Percentiles rank a stretch among this genome's conserved stretches.
phyloP scores from a whole-genome alignment of 2,329 filamentous ascomycete genomes.

The Cephalotrichum gorgonifer region DNA sequence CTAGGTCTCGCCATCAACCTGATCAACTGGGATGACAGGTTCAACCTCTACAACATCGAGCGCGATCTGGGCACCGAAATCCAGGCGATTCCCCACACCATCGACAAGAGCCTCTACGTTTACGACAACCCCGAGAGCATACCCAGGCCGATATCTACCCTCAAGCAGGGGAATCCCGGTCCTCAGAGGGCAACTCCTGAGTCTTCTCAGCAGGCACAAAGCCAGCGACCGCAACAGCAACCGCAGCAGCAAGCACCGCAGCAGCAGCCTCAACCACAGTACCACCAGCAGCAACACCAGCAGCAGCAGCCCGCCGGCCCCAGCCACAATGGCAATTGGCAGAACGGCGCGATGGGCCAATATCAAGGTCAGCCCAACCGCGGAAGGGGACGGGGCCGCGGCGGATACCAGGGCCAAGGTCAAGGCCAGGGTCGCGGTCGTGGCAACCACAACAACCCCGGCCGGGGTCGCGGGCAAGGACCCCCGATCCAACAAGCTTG shows the following conservation, averaged over 20 bases:
- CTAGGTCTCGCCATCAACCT: constrained; percentile 96
- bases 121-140: constrained; percentile 96
- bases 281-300: constrained; percentile 8
- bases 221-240: constrained; percentile 15
- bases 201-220: constrained; percentile 11
- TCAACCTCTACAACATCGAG: constrained; percentile 98
- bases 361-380: constrained; percentile 21
- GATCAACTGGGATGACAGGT: constrained; percentile 98
- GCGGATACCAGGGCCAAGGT: constrained; percentile 10
- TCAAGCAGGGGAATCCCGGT: constrained; percentile 19
- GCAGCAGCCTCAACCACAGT: constrained; percentile 13
- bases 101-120: constrained; percentile 97
- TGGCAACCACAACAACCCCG: constrained; percentile 12
- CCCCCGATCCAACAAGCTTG: constrained; percentile 20
- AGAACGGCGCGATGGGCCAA: constrained; percentile 16
- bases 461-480: constrained; percentile 12
- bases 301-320: constrained; percentile 13
- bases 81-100: constrained; percentile 83
- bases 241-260: constrained; percentile 15
- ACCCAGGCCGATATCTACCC: constrained; percentile 62
- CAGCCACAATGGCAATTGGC: constrained; percentile 18
- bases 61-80: constrained; percentile 96
- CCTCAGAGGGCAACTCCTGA: constrained; percentile 1
- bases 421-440: constrained; percentile 9
- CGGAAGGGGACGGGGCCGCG: constrained; percentile 15